Conservation (phyloP, 1,139 yeast genomes). For the Magnusiomyces paraingens region DNA sequence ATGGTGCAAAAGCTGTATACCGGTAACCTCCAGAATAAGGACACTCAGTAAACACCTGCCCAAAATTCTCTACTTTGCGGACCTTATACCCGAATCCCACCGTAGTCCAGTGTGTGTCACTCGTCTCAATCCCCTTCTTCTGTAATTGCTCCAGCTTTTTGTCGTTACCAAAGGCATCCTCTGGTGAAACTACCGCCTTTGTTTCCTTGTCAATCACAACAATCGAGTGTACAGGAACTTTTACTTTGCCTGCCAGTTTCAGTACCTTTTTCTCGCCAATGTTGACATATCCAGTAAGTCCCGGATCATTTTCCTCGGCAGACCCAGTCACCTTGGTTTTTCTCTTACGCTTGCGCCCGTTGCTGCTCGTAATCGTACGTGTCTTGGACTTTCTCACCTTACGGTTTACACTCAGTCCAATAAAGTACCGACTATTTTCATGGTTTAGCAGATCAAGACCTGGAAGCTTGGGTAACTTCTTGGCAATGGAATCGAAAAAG, state of each 20-base stretch:
- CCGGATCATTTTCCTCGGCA: conserved; percentile 18
- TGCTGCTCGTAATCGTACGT: background rate
- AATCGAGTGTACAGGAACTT: conserved; percentile 70
- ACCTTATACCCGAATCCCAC: conserved; percentile 64
- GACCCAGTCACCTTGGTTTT: conserved; percentile 40
- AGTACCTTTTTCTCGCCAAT: conserved; percentile 57
- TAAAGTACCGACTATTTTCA: conserved; percentile 37
- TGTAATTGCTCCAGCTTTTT: background rate
- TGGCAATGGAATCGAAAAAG: conserved; percentile 55
- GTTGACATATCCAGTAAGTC: conserved; percentile 62
- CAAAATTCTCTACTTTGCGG: conserved; percentile 55
- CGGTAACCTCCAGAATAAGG: conserved; percentile 64
- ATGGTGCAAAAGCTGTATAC: conserved; percentile 55
- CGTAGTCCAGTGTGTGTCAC: conserved; percentile 17
- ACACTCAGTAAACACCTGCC: conserved; percentile 64
- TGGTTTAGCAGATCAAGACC: conserved; percentile 69
- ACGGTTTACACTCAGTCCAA: conserved; percentile 66
- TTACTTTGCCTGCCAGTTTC: conserved; percentile 48
- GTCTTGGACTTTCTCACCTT: conserved; percentile 32
- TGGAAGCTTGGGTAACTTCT: conserved; percentile 62
- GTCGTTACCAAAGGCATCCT: conserved; percentile 57
- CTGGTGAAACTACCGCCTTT: conserved; percentile 61
- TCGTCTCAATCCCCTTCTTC: conserved; percentile 16
- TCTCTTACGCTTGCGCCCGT: conserved; percentile 33
- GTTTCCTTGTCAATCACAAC: conserved; percentile 70